Conservation (phyloP, 352 stramenopile species). For the Phytophthora macrochlamydospora region DNA sequence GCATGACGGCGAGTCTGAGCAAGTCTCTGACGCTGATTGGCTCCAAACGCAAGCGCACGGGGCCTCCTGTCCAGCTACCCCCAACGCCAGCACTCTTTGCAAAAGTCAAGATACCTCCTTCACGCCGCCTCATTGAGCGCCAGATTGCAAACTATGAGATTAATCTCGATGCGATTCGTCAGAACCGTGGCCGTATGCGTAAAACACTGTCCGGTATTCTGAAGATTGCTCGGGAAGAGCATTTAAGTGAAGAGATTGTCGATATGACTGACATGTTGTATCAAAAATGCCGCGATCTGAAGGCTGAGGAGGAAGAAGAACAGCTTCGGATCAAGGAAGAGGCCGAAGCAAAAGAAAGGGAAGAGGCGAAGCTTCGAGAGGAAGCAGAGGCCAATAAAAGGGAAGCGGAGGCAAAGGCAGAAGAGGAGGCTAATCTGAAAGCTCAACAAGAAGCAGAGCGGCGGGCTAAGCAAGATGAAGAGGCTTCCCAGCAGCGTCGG, state of each 20-base stretch:
- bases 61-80: conserved; percentile 26
- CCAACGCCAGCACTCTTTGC: conserved; percentile 53
- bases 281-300: conserved; percentile 57
- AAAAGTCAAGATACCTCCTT: conserved; percentile 66
- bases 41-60: conserved; percentile 44
- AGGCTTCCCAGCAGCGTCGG: conserved; percentile 1
- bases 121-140: conserved; percentile 69
- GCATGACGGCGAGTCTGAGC: conserved; percentile 59
- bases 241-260: conserved; percentile 61
- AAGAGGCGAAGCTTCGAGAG: conserved; percentile 4
- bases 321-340: conserved; percentile 33
- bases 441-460: conserved; percentile 20
- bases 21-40: conserved; percentile 56
- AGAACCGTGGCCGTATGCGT: conserved; percentile 50
- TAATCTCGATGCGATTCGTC: conserved; percentile 56
- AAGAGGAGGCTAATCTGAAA: conserved; percentile 11
- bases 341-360: conserved; percentile 23
- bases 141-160: conserved; percentile 72
- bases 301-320: conserved; percentile 55
- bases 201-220: conserved; percentile 58
- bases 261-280: conserved; percentile 57
- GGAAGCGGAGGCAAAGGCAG: conserved; percentile 15
- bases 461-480: conserved; percentile 19
- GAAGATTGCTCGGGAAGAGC: conserved; percentile 66
- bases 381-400: neutral